phyloP scores from a whole-genome alignment of 805 yeast species.

The Myxozyma geophila region DNA sequence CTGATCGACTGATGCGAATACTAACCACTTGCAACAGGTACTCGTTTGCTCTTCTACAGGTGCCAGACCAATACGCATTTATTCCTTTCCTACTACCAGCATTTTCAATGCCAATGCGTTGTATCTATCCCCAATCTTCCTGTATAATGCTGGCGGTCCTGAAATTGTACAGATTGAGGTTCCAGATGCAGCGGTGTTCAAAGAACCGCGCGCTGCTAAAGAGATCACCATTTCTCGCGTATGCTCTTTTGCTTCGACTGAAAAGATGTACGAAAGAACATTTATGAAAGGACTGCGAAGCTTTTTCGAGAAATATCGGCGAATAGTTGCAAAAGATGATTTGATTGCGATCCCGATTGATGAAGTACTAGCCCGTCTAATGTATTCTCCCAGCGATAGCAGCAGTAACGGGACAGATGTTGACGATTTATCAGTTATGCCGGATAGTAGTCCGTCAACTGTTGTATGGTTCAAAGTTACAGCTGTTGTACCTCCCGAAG shows the following conservation, averaged over 20 bases:
- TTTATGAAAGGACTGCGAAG: constrained; percentile 64
- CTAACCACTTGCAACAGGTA: not conserved
- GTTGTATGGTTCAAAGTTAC: constrained; percentile 85
- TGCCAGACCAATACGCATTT: constrained; percentile 50
- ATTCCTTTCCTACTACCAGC: constrained; percentile 70
- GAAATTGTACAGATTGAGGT: constrained; percentile 34
- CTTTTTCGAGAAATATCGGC: constrained; percentile 60
- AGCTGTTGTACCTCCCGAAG: constrained; percentile 47
- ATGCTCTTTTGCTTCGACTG: constrained; percentile 70
- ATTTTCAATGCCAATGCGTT: constrained; percentile 48
- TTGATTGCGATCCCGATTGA: constrained; percentile 79
- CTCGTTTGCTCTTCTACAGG: not conserved
- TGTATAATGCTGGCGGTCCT: constrained; percentile 54
- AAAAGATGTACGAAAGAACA: constrained; percentile 62
- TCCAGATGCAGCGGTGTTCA: constrained; percentile 20
- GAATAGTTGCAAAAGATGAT: constrained; percentile 69
- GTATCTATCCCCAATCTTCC: constrained; percentile 66
- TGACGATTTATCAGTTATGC: constrained; percentile 43
- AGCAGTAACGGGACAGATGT: constrained; percentile 33
- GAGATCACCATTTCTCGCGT: constrained; percentile 69
- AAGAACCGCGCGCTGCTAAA: constrained; percentile 55
- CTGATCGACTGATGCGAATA: not conserved
- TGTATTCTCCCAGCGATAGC: constrained; percentile 41
- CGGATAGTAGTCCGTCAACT: constrained; percentile 66
- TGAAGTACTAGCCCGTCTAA: constrained; percentile 61